Evolutionary conservation across 768 basidiomycete species (phyloP), one percentile per base, ranked within the genome.

Genomic region (Galerina marginata): DNA sequence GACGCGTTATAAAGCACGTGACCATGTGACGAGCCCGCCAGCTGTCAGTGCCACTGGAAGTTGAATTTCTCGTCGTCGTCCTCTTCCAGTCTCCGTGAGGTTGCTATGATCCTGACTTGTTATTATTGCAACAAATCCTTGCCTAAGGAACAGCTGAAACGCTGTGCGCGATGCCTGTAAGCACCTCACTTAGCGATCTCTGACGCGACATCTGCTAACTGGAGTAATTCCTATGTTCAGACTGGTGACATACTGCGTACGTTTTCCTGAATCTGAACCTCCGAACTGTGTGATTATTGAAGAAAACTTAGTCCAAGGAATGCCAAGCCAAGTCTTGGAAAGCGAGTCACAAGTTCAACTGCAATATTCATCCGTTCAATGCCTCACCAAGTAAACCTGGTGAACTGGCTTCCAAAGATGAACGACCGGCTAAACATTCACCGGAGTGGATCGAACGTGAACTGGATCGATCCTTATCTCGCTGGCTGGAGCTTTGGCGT

Each of bases 321-420:
- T 58, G 56, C 9, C 56, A 58, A 44, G 42, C 56, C 29, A 38
- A 36, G 23, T 58, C 56, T 5, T 58, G 56, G 56, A 50, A 50
- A 14, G 9, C 56, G 5, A 50, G 36, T 6, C 56, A 58, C 29
- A 58, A 51, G 23, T 11, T 48, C 2, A 58, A 33, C 48, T 58
- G 56, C 38, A 36, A n/a, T 2, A 43, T 51, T 9, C 56, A 58
- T 37, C 56, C 56, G 5, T 58, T 39, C 11, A 10, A 48, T 20
- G 38, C 33, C 9, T 37, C 56, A 1, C 14, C 56, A 2, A 9
- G 37, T 6, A 46, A 48, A 23, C 37, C 29, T 2, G 39, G 7
- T 11, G 47, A 58, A 23, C 23, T 23, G 5, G 14, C n/a, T 6
- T 10, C 40, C 9, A 43, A 58, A 12, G 9, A 6, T 6, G 23